phyloP scores from a whole-genome alignment of 176 grass and related monocot species.

The Microstegium vimineum region DNA sequence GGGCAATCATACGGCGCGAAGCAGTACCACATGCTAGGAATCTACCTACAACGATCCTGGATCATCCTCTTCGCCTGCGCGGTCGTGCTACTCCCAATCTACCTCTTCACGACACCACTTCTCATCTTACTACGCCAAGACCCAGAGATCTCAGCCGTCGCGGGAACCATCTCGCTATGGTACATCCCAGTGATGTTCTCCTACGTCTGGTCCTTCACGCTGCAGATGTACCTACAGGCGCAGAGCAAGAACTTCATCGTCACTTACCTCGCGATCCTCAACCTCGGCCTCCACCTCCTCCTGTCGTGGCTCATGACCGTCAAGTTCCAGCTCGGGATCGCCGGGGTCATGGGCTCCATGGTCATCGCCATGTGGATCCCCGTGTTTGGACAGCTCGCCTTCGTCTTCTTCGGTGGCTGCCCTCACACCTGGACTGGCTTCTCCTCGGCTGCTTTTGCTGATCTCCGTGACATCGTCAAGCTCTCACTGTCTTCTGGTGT shows the following conservation, averaged over 20 bases:
- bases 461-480: conserved; percentile 48
- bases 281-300: conserved; percentile 48
- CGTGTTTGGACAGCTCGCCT: conserved; percentile 43
- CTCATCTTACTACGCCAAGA: conserved; percentile 57
- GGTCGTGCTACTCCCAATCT: conserved; percentile 37
- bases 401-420: conserved; percentile 72
- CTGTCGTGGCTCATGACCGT: conserved; percentile 40
- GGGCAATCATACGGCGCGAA: conserved; percentile 62
- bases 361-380: conserved; percentile 62
- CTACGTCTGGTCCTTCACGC: conserved; percentile 50
- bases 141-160: conserved; percentile 22
- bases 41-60: conserved; percentile 76
- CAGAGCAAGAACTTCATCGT: conserved; percentile 74
- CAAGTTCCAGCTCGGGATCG: conserved; percentile 41
- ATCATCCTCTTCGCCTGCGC: conserved; percentile 45
- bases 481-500: conserved; percentile 72
- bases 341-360: conserved; percentile 59
- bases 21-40: conserved; percentile 69
- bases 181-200: conserved; percentile 73
- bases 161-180: conserved; percentile 48
- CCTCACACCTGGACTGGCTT: conserved; percentile 68
- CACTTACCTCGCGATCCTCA: conserved; percentile 54
- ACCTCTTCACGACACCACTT: conserved; percentile 54
- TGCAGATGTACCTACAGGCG: conserved; percentile 87
- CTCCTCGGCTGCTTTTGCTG: conserved; percentile 42